Evolutionary conservation across 441 rosid species (phyloP), one percentile per base, ranked within the genome.

Genomic region (Pelargonium citronellum): DNA sequence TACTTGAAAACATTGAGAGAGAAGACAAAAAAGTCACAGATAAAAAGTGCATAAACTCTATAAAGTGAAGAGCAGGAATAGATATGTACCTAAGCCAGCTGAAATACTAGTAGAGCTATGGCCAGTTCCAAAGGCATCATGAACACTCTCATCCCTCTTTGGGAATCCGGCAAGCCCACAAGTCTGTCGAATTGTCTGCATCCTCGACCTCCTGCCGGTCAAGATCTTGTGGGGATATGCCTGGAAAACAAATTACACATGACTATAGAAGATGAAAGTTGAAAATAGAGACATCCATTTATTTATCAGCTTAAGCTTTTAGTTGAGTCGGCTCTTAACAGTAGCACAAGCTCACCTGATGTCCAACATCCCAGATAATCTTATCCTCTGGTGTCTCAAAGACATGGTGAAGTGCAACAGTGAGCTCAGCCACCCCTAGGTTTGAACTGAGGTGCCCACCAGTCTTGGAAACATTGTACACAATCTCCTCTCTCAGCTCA

Each of bases 31-130:
- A n/a, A n/a, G n/a, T n/a, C n/a, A n/a, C n/a, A n/a, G n/a, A n/a
- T n/a, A n/a, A n/a, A n/a, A n/a, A n/a, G n/a, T n/a, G n/a, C n/a
- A n/a, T n/a, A n/a, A n/a, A n/a, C n/a, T n/a, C n/a, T n/a, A n/a
- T n/a, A n/a, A n/a, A n/a, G n/a, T n/a, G n/a, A n/a, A n/a, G n/a
- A n/a, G n/a, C n/a, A n/a, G n/a, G n/a, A n/a, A n/a, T n/a, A n/a
- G n/a, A n/a, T n/a, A n/a, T n/a, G n/a, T 84, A 85, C 95, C 95
- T 30, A 89, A 87, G 64, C 90, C 95, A 62, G 95, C 95, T 1
- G 95, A 89, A 68, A 89, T 87, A 82, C 95, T 89, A 9, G 95
- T 89, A 12, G 95, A 89, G n/a, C 91, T 89, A 67, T 89, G 95
- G 46, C 95, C 95, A 13, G 76, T 86, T 20, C 91, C 95, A 30